Evolutionary conservation across 768 basidiomycete species (phyloP).

Genomic region (Psilocybe cyanescens): DNA sequence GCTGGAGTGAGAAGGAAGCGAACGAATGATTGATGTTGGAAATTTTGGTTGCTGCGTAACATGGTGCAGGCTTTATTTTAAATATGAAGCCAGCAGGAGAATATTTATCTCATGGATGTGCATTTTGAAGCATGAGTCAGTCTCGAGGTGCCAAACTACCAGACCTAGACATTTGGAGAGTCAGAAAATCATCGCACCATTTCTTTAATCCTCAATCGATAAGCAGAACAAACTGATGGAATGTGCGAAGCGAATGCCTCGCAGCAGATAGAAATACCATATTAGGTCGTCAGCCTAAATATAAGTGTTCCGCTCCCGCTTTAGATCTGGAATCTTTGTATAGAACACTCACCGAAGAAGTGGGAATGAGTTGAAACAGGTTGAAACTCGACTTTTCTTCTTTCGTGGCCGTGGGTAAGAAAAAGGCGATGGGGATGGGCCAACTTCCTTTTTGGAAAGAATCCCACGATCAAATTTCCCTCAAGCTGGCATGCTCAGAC

Average conservation of each 20-base stretch:
- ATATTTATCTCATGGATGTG: conserved; percentile 3
- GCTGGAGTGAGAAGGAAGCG: conserved; percentile 1
- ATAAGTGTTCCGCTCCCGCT: neutral
- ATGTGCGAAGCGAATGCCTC: neutral
- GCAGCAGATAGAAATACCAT: neutral
- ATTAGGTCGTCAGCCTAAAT: neutral
- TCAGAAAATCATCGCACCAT: neutral
- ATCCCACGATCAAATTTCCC: neutral
- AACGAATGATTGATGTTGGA: conserved; percentile 2
- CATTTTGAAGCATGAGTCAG: neutral
- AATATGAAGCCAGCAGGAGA: neutral
- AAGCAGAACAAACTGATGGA: neutral
- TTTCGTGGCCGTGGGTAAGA: neutral
- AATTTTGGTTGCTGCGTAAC: neutral
- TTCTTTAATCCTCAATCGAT: neutral
- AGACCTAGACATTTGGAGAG: neutral
- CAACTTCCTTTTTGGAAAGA: neutral
- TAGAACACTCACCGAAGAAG: neutral
- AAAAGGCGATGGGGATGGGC: neutral
- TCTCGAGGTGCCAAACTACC: neutral
- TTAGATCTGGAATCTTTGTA: neutral
- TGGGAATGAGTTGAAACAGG: conserved; percentile 4
- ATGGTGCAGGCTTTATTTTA: neutral
- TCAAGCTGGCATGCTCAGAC: neutral
- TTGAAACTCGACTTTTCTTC: conserved; percentile 3